Evolutionary conservation across 441 rosid species (phyloP).

Genomic region (Gossypium lobatum): DNA sequence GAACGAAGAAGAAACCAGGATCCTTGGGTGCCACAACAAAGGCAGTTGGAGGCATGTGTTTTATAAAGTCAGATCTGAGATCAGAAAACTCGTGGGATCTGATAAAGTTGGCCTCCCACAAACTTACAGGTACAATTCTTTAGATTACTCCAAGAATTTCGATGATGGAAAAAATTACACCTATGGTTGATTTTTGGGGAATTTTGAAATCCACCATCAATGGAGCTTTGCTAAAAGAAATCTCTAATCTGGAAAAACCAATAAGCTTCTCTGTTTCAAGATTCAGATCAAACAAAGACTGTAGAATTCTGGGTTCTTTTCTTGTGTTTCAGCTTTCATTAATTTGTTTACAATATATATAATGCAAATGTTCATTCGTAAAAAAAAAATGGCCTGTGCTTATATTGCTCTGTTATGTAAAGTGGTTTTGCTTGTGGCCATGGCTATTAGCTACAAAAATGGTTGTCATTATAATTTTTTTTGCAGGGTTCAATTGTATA

Average conservation of each 20-base stretch:
- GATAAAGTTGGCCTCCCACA: slow-evolving; percentile 52
- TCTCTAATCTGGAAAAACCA: neutral
- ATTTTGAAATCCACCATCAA: neutral
- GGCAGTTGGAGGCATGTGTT: slow-evolving; percentile 87
- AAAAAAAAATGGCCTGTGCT: neutral
- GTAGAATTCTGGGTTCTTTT: neutral
- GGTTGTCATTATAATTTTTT: neutral
- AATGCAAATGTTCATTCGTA: too few species aligned
- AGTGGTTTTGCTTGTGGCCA: neutral
- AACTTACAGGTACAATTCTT: slow-evolving; percentile 43
- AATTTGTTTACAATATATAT: neutral
- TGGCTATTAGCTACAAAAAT: neutral
- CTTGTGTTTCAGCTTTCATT: neutral
- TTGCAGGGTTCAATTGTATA: neutral
- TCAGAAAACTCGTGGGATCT: slow-evolving; percentile 41
- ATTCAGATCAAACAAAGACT: neutral
- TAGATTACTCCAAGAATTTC: slow-evolving; percentile 27
- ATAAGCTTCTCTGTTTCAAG: neutral
- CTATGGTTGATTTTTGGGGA: slow-evolving; percentile 1
- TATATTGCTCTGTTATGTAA: neutral
- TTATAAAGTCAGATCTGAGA: slow-evolving; percentile 52
- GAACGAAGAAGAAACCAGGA: slow-evolving; percentile 59
- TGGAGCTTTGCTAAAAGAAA: neutral
- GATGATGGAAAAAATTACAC: slow-evolving; percentile 17
- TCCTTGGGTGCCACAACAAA: slow-evolving; percentile 50